Evolutionary conservation across 1,284 basidiomycete species (phyloP).

Genomic region (Xerocomus cyaneibrunnescens): DNA sequence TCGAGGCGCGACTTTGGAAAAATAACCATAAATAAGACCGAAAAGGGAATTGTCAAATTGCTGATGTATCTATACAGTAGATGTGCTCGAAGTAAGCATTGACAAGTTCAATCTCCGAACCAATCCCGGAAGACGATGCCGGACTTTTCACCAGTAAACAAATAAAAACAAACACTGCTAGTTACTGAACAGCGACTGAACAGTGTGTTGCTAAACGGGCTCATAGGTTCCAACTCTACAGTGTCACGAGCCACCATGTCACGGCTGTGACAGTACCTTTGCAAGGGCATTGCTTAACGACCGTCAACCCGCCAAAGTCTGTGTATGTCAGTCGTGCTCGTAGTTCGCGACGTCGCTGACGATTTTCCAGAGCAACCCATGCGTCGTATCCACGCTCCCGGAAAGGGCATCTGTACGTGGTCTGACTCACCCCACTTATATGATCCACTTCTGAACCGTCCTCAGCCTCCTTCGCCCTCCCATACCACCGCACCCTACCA

Average conservation of each 20-base stretch:
- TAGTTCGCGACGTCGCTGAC: conserved; percentile 4
- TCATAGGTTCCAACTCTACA: conserved; percentile 48
- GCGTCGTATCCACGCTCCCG: conserved; percentile 97
- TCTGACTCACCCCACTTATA: neutral
- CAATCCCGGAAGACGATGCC: too few relatives aligned
- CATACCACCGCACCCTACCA: conserved; percentile 94
- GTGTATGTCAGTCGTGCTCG: conserved; percentile 30
- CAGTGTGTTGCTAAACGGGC: too few relatives aligned
- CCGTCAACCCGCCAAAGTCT: conserved; percentile 32
- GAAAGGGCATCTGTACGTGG: conserved; percentile 93
- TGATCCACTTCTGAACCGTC: neutral
- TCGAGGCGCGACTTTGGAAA: too few relatives aligned
- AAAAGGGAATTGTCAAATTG: too few relatives aligned
- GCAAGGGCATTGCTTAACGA: conserved; percentile 8
- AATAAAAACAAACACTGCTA: too few relatives aligned
- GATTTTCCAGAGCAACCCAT: conserved; percentile 48
- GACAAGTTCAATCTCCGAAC: too few relatives aligned
- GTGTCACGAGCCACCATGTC: conserved; percentile 32
- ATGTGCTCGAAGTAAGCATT: too few relatives aligned
- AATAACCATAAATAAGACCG: too few relatives aligned
- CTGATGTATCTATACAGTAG: too few relatives aligned
- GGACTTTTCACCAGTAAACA: too few relatives aligned
- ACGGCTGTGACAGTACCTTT: conserved; percentile 38
- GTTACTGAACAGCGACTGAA: too few relatives aligned
- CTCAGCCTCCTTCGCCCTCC: conserved; percentile 93